Percentiles rank a stretch among this genome's conserved stretches.
Evolutionary conservation across 768 basidiomycete species (phyloP).

Genomic region (Lentinus tigrinus): DNA sequence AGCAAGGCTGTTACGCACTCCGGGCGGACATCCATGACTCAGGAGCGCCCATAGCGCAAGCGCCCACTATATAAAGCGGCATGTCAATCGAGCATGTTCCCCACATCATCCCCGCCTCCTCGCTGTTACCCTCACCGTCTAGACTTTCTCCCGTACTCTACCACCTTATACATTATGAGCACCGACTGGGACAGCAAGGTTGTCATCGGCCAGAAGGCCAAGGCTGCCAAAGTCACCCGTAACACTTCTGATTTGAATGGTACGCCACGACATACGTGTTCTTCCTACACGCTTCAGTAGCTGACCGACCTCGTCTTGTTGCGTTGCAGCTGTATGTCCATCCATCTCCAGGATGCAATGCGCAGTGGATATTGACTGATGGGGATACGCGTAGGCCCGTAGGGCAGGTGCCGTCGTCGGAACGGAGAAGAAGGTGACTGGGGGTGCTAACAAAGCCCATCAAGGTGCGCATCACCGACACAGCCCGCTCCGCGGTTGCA

Average conservation of each 20-base stretch:
- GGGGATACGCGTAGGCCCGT: slow-evolving; percentile 53
- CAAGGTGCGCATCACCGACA: slow-evolving; percentile 45
- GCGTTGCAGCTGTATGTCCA: slow-evolving; percentile 51
- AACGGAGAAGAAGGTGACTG: slow-evolving; percentile 77
- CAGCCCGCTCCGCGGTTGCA: neutral
- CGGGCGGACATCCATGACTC: slow-evolving; percentile 17
- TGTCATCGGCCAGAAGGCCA: slow-evolving; percentile 71
- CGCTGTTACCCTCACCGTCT: slow-evolving; percentile 1
- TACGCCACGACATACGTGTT: slow-evolving; percentile 22
- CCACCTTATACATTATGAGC: slow-evolving; percentile 24
- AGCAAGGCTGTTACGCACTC: neutral
- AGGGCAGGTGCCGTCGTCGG: slow-evolving; percentile 73
- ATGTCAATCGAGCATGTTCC: slow-evolving; percentile 14
- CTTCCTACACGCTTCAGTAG: neutral
- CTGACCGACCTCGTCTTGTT: neutral
- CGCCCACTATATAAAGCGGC: slow-evolving; percentile 23
- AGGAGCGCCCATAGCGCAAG: slow-evolving; percentile 15
- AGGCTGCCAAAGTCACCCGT: slow-evolving; percentile 62
- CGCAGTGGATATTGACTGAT: slow-evolving; percentile 5
- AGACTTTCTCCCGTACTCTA: neutral
- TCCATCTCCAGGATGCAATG: neutral
- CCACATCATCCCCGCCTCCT: slow-evolving; percentile 16
- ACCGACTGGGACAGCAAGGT: slow-evolving; percentile 69
- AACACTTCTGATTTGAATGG: slow-evolving; percentile 58
- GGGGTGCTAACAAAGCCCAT: slow-evolving; percentile 75